Conservation (phyloP, 805 yeast species). For the Lipomyces yamadae region DNA sequence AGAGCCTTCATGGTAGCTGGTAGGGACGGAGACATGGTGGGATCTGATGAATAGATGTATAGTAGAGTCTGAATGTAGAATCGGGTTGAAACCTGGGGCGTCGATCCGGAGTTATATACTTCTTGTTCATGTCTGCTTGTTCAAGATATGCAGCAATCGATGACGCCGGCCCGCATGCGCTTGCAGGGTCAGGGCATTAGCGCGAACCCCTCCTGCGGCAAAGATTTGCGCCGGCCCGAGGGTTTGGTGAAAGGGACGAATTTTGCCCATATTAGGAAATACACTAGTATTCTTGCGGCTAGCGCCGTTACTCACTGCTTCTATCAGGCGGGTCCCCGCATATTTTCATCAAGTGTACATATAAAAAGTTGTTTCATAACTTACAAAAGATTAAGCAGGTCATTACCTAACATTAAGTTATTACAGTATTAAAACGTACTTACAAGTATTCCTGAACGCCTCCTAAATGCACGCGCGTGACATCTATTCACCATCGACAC, state of each 20-base stretch:
- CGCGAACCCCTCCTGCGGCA: not conserved
- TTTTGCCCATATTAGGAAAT: not conserved
- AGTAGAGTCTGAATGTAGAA: not conserved
- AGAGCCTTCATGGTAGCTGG: constrained; percentile 36
- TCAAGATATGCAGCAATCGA: not conserved
- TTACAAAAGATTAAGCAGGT: no score
- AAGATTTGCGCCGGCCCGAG: not conserved
- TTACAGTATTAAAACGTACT: not conserved
- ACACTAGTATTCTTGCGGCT: not conserved
- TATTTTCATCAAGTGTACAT: no score
- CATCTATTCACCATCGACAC: not conserved
- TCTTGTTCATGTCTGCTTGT: not conserved
- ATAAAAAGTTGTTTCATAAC: no score
- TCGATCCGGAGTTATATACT: not conserved
- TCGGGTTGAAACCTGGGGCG: not conserved
- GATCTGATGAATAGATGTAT: not conserved
- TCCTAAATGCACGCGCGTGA: not conserved
- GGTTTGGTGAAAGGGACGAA: not conserved
- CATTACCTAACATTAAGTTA: not conserved
- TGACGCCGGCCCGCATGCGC: not conserved
- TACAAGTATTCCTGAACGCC: not conserved
- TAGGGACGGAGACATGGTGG: constrained; percentile 21
- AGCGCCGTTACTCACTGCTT: not conserved
- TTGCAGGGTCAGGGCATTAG: not conserved
- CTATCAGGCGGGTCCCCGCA: no score